Percentiles rank a stretch among this genome's conserved stretches.
phyloP scores from a whole-genome alignment of 2,329 filamentous ascomycete genomes.

The Fusarium floridanum region DNA sequence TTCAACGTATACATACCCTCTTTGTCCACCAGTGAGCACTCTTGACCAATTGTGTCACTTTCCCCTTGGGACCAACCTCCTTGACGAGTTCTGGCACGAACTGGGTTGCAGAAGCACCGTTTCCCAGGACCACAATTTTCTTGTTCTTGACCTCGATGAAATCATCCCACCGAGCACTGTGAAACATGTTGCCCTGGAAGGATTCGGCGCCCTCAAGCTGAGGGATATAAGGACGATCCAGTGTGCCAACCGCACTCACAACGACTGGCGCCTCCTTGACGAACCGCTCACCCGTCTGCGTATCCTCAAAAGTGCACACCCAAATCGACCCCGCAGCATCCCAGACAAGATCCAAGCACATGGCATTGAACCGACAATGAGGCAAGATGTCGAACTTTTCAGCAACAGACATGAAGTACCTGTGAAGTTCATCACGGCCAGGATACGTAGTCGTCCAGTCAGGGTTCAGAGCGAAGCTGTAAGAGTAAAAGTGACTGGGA shows the following conservation, averaged over 20 bases:
- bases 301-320: not conserved
- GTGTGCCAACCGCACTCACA: not conserved
- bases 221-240: not conserved
- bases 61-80: not conserved
- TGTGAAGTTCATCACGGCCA: not conserved
- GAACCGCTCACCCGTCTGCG: not conserved
- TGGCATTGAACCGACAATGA: not conserved
- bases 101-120: not conserved
- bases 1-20: not conserved
- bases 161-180: not conserved
- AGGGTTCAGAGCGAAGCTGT: not conserved
- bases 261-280: not conserved
- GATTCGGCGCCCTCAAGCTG: not conserved
- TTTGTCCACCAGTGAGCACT: not conserved
- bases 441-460: not conserved
- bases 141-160: not conserved
- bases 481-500: not conserved
- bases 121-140: not conserved
- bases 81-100: not conserved
- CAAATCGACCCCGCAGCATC: not conserved
- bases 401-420: not conserved
- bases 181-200: not conserved
- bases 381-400: not conserved
- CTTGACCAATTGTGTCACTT: not conserved
- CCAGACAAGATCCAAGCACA: not conserved